Base-by-base conservation (phyloP, 164 flowering plant genomes). In the Vitis rupestris region DNA sequence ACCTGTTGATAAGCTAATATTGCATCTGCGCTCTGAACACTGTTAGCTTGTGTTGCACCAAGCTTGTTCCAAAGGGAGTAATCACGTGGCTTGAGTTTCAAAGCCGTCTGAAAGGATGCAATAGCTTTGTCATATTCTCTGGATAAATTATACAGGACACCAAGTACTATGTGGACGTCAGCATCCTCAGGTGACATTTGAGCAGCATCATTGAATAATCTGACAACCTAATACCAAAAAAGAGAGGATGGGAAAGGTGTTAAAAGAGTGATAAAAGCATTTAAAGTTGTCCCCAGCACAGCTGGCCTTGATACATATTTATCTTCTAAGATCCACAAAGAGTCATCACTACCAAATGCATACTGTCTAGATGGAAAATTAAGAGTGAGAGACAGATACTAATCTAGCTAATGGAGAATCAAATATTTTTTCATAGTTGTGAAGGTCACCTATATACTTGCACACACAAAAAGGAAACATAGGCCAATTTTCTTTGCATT, bases 61-160 rank as follows among this genome's bases (percentile, higher is more conserved):
- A 95, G 93, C 80, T 95, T 95, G 81, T 95, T 95, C 99, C 99
- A 95, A 51, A 95, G 92, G 65, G 99, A 95, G 69, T 95, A 95
- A 81, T 95, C 99, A 44, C 82, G 85, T 37, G 99, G 98, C 77
- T 88, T 95, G 61, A 95, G 92, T 75, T 91, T 84, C 73, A 95
- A 71, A 59, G 98, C 97, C 10, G 82, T 89, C 77, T 89, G 78
- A 73, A 95, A 93, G 56, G 98, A 82, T 47, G 68, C 78, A 73
- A 92, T 85, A 51, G 99, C 99, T 78, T 80, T 93, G 79, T 95
- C 99, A 84, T 79, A 93, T 78, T 95, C 97, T 76, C 99, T 84
- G 1, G 98, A 90, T 70, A 93, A 73, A 74, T 95, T 93, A 76
- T 89, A 90, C 16, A 95, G 76, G 23, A 95, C 98, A 48, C 99